Conservation (phyloP, 495 filamentous ascomycete species). For the Haplographium delicatum region DNA sequence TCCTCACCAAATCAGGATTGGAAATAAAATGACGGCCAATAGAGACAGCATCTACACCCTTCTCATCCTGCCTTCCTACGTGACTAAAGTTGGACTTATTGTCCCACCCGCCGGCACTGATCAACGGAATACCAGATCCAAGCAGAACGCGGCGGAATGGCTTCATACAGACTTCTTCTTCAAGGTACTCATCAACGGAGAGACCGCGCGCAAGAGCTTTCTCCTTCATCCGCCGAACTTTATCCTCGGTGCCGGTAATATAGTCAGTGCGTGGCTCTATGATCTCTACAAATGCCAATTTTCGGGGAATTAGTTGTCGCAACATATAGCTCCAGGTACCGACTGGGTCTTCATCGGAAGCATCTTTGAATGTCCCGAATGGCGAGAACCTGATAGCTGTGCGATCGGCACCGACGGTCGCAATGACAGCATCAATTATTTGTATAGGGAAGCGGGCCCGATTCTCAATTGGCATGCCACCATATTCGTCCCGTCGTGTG, state of each 20-base stretch:
- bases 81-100: background rate
- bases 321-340: background rate
- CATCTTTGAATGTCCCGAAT: background rate
- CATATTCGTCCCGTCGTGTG: slow-evolving; percentile 53
- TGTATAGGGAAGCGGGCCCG: slow-evolving; percentile 50
- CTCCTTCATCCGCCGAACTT: background rate
- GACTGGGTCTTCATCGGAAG: background rate
- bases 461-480: slow-evolving; percentile 59
- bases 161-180: too few relatives aligned
- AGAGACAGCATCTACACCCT: background rate
- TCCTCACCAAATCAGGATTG: slow-evolving; percentile 1
- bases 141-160: too few relatives aligned
- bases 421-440: slow-evolving; percentile 48
- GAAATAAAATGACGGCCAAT: slow-evolving; percentile 4
- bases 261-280: background rate
- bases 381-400: slow-evolving; percentile 3
- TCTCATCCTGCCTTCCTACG: background rate
- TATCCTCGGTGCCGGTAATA: background rate
- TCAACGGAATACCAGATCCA: too few relatives aligned
- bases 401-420: slow-evolving; percentile 29
- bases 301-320: background rate
- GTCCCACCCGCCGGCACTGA: slow-evolving; percentile 2
- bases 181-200: background rate
- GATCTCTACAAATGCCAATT: slow-evolving; percentile 5
- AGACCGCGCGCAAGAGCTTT: background rate